Evolutionary conservation across 371 early-diverging fungal species (phyloP).

Genomic region (Coemansia sp.): DNA sequence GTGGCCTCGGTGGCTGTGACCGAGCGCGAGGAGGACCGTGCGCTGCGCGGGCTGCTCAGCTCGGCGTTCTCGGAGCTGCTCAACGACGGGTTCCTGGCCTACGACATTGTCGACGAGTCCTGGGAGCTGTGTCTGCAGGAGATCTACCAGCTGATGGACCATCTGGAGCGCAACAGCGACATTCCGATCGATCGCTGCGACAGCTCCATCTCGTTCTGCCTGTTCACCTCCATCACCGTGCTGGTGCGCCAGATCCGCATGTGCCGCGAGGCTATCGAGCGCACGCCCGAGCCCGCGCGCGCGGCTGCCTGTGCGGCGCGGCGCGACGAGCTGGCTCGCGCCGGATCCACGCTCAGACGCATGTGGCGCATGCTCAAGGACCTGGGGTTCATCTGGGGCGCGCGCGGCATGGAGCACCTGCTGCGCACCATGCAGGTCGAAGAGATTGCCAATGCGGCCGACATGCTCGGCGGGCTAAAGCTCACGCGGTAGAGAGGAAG

Average conservation of each 20-base stretch:
- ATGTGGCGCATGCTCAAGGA: slow-evolving; percentile 42
- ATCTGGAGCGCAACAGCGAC: slow-evolving; percentile 38
- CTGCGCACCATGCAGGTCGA: slow-evolving; percentile 45
- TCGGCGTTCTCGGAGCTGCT: slow-evolving; percentile 31
- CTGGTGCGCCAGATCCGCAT: slow-evolving; percentile 37
- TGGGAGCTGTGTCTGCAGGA: slow-evolving; percentile 35
- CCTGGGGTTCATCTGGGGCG: slow-evolving; percentile 36
- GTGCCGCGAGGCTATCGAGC: slow-evolving; percentile 14
- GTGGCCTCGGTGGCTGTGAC: slow-evolving; percentile 5
- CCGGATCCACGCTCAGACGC: slow-evolving; percentile 23
- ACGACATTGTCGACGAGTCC: slow-evolving; percentile 39
- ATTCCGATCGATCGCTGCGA: slow-evolving; percentile 45
- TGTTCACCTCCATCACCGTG: slow-evolving; percentile 37
- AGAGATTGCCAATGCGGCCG: slow-evolving; percentile 35
- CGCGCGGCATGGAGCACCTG: slow-evolving; percentile 34
- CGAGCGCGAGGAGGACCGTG: slow-evolving; percentile 26
- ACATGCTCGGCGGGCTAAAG: slow-evolving; percentile 21
- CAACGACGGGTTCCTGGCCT: slow-evolving; percentile 41
- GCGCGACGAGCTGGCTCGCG: slow-evolving; percentile 9
- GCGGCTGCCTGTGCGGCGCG: neutral
- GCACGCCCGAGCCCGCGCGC: neutral
- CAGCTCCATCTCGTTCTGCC: slow-evolving; percentile 31
- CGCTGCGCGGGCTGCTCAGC: slow-evolving; percentile 33
- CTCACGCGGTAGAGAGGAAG: slow-evolving; percentile 13
- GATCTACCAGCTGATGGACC: slow-evolving; percentile 23